Evolutionary conservation across 345 rosid genomes (phyloP).

Genomic region (Camelina sativa): DNA sequence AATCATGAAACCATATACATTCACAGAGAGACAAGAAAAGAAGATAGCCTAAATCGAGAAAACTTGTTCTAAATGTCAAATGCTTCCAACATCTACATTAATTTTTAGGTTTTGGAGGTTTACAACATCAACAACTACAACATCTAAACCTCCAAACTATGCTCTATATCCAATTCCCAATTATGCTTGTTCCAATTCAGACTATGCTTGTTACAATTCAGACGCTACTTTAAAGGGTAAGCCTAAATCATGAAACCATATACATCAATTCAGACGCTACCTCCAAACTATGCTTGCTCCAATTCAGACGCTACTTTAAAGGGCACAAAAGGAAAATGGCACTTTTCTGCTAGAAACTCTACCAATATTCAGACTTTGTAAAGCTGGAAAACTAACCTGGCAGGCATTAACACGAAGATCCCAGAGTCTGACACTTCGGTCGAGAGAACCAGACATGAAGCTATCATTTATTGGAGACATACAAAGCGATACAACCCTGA

Average conservation of each 20-base stretch:
- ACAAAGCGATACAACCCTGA: slow-evolving; percentile 93
- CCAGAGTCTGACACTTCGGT: slow-evolving; percentile 92
- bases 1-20: slow-evolving; percentile 47
- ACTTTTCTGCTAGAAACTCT: background rate
- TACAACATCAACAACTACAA: too few relatives aligned
- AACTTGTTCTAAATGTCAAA: background rate
- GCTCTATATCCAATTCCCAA: too few relatives aligned
- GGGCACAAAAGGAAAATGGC: background rate
- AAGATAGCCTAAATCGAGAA: slow-evolving; percentile 4
- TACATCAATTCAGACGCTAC: too few relatives aligned
- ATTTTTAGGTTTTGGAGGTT: background rate
- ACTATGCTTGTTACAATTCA: too few relatives aligned
- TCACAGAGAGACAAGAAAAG: slow-evolving; percentile 1
- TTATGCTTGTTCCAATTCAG: too few relatives aligned
- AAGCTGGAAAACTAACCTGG: slow-evolving; percentile 68
- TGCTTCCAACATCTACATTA: slow-evolving; percentile 4
- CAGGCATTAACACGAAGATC: slow-evolving; percentile 99
- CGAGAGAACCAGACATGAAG: slow-evolving; percentile 99
- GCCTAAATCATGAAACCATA: too few relatives aligned
- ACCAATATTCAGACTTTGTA: slow-evolving; percentile 2
- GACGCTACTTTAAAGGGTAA: too few relatives aligned
- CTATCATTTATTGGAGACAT: slow-evolving; percentile 97
- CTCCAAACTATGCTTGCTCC: too few relatives aligned
- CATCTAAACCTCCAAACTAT: too few relatives aligned
- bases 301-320: too few relatives aligned